These are phyloP conservation scores for Clarireedia paspali DNA, from an alignment of 2,329 filamentous ascomycete species.

Conservation along the genomic window DNA sequence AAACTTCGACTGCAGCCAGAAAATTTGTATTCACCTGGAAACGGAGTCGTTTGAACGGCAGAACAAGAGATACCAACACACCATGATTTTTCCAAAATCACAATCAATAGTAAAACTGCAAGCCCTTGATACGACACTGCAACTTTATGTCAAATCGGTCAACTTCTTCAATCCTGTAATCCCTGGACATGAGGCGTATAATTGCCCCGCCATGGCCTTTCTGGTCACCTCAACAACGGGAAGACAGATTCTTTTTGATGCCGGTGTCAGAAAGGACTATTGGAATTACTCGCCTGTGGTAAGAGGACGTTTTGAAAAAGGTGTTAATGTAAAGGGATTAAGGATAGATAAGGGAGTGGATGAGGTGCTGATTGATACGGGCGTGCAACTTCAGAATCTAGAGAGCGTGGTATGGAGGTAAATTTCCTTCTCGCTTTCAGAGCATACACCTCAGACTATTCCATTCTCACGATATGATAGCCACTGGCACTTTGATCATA, in stretches of 20 bases:
- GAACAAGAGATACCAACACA: not conserved
- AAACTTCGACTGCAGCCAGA: no score
- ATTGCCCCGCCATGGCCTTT: conserved; percentile 10
- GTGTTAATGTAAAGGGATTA: conserved; percentile 21
- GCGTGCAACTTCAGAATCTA: conserved; percentile 16
- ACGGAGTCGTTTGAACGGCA: no score
- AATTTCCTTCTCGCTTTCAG: not conserved
- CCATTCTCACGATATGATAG: conserved; percentile 18
- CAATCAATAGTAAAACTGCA: not conserved
- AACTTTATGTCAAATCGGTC: not conserved
- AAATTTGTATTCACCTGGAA: no score
- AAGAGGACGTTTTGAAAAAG: conserved; percentile 15
- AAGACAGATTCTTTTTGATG: conserved; percentile 22
- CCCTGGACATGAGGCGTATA: not conserved
- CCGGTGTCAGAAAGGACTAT: conserved; percentile 28
- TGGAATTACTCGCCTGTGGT: conserved; percentile 24
- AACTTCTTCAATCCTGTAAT: not conserved
- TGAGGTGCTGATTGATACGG: conserved; percentile 24
- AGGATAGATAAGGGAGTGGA: conserved; percentile 29
- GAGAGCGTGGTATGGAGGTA: conserved; percentile 30
- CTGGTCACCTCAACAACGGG: conserved; percentile 13
- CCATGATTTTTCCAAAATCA: not conserved
- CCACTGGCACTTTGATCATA: conserved; percentile 46
- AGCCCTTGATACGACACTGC: not conserved
- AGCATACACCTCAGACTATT: not conserved